These are phyloP conservation scores for Phytophthora kernoviae DNA, from an alignment of 352 stramenopile genomes.

Conservation along the genomic window DNA sequence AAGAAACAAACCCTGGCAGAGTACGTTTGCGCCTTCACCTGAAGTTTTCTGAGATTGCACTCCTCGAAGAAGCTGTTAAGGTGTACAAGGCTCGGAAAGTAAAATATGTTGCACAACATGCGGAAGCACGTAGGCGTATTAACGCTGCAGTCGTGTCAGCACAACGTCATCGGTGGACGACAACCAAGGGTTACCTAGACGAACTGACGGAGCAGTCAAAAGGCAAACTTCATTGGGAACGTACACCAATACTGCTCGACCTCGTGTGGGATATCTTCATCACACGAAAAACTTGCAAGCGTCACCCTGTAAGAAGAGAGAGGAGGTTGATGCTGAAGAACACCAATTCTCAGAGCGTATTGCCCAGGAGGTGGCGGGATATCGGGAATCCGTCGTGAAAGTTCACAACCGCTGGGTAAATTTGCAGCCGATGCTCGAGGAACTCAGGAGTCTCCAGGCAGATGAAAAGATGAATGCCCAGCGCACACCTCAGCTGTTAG, in stretches of 20 bases:
- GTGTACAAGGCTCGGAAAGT: conserved; percentile 69
- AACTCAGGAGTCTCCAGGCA: conserved; percentile 60
- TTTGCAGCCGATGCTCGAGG: conserved; percentile 64
- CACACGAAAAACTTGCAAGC: conserved; percentile 29
- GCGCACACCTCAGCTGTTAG: conserved; percentile 53
- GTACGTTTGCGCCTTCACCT: conserved; percentile 55
- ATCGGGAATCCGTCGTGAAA: conserved; percentile 52
- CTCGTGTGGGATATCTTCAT: conserved; percentile 80
- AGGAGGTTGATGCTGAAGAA: conserved; percentile 20
- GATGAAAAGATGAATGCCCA: conserved; percentile 55
- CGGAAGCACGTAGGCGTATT: conserved; percentile 55
- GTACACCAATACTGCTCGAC: conserved; percentile 62
- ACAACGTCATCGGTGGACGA: conserved; percentile 65
- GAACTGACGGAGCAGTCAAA: conserved; percentile 47
- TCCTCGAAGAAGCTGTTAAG: conserved; percentile 67
- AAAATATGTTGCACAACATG: conserved; percentile 65
- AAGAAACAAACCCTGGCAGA: conserved; percentile 28
- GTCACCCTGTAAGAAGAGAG: conserved; percentile 14
- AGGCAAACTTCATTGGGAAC: conserved; percentile 69
- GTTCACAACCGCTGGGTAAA: conserved; percentile 77
- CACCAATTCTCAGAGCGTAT: conserved; percentile 42
- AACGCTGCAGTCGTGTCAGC: conserved; percentile 67
- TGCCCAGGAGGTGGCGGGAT: conserved; percentile 41
- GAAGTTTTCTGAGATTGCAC: conserved; percentile 59
- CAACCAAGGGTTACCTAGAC: conserved; percentile 59